Evolutionary conservation across 768 basidiomycete genomes (phyloP).

Genomic region (Hericium rajendrae): DNA sequence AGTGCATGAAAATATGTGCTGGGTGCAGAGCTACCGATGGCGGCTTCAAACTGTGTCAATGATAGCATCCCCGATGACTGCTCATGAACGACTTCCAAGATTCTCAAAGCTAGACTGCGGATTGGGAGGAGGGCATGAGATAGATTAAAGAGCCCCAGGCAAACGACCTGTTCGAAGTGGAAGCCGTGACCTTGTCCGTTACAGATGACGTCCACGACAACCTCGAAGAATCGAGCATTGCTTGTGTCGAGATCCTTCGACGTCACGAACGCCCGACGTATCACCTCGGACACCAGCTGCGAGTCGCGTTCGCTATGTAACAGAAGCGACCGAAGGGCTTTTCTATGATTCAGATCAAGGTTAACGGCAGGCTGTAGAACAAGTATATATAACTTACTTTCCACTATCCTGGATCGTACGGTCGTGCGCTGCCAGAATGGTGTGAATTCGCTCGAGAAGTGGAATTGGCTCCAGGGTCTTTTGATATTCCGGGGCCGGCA

Average conservation of each 20-base stretch:
- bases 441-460: slow-evolving; percentile 56
- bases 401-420: slow-evolving; percentile 40
- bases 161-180: slow-evolving; percentile 64
- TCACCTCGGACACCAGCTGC: slow-evolving; percentile 50
- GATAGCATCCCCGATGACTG: slow-evolving; percentile 57
- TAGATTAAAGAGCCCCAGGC: slow-evolving; percentile 77
- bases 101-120: slow-evolving; percentile 68
- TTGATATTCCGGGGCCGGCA: slow-evolving; percentile 33
- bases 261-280: slow-evolving; percentile 62
- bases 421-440: slow-evolving; percentile 58
- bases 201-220: slow-evolving; percentile 61
- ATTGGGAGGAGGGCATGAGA: slow-evolving; percentile 57
- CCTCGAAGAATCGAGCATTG: slow-evolving; percentile 66
- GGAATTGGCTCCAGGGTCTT: slow-evolving; percentile 44
- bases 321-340: slow-evolving; percentile 64
- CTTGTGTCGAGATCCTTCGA: slow-evolving; percentile 43
- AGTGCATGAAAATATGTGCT: slow-evolving; percentile 78
- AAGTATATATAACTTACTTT: slow-evolving; percentile 41
- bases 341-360: slow-evolving; percentile 34
- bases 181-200: slow-evolving; percentile 45
- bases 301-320: slow-evolving; percentile 39
- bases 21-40: slow-evolving; percentile 60
- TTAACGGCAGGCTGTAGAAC: slow-evolving; percentile 1
- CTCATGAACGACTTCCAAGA: slow-evolving; percentile 65
- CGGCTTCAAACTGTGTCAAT: slow-evolving; percentile 65